Conservation (phyloP, 331 rosid species). For the Malus hybrid region DNA sequence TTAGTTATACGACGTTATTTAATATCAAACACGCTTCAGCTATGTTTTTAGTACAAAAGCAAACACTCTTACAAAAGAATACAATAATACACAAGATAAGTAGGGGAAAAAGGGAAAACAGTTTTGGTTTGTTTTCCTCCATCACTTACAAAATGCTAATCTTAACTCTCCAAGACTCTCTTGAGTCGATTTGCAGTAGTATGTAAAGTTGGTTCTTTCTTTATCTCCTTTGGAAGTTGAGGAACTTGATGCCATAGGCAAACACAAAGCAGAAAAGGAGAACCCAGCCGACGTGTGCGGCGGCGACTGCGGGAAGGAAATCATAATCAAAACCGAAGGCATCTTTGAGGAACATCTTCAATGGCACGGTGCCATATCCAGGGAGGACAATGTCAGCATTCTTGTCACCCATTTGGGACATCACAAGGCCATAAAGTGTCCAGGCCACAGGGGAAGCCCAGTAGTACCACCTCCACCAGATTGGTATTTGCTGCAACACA, state of each 20-base stretch:
- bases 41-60: no score
- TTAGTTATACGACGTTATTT: no score
- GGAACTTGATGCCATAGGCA: constrained; percentile 49
- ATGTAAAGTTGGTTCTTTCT: background rate
- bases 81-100: no score
- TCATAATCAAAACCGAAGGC: constrained; percentile 31
- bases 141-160: no score
- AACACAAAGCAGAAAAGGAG: constrained; percentile 40
- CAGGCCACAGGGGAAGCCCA: constrained; percentile 45
- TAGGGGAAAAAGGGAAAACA: no score
- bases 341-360: constrained; percentile 28
- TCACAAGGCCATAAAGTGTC: constrained; percentile 42
- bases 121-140: no score
- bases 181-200: background rate
- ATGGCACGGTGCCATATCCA: constrained; percentile 2
- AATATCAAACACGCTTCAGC: no score
- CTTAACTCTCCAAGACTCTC: background rate
- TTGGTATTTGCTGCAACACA: constrained; percentile 35
- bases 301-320: constrained; percentile 39
- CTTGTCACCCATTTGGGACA: constrained; percentile 34
- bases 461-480: constrained; percentile 55
- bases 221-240: constrained; percentile 44
- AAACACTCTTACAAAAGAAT: no score
- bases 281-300: constrained; percentile 43
- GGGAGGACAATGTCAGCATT: constrained; percentile 7